These are phyloP conservation scores for Sclerotinia trifoliorum DNA, from an alignment of 2,329 filamentous ascomycete genomes.

Conservation along the genomic window DNA sequence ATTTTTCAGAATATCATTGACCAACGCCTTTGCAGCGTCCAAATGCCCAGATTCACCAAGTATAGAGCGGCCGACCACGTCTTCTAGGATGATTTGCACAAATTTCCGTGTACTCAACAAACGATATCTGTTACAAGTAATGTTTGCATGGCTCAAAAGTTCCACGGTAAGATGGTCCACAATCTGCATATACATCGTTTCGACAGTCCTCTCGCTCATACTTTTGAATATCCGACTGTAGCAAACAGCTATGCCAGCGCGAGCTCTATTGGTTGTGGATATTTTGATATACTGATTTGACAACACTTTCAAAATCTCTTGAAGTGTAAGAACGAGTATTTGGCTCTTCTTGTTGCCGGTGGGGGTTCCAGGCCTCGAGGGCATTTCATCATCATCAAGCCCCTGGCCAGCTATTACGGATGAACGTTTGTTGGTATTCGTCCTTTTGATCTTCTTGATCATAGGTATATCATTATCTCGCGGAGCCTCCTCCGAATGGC, in stretches of 20 bases:
- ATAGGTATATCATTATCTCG: conserved; percentile 54
- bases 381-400: conserved; percentile 68
- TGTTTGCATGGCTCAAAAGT: conserved; percentile 70
- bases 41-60: conserved; percentile 88
- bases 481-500: conserved; percentile 63
- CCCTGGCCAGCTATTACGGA: conserved; percentile 44
- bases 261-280: conserved; percentile 74
- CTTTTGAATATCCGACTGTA: conserved; percentile 79
- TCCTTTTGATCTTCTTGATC: conserved; percentile 69
- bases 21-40: conserved; percentile 73
- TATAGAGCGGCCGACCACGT: conserved; percentile 76
- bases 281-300: conserved; percentile 77
- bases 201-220: conserved; percentile 78
- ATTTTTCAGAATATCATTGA: conserved; percentile 89
- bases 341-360: conserved; percentile 67
- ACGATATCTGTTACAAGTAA: conserved; percentile 83
- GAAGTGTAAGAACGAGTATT: conserved; percentile 70
- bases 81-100: conserved; percentile 78
- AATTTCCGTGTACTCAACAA: conserved; percentile 82
- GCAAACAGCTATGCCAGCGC: conserved; percentile 82
- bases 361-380: conserved; percentile 68
- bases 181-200: conserved; percentile 78
- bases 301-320: conserved; percentile 75
- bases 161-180: conserved; percentile 79
- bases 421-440: conserved; percentile 52